phyloP scores from a whole-genome alignment of 2,329 filamentous ascomycete species.

The Fusarium neocosmosporiellum region DNA sequence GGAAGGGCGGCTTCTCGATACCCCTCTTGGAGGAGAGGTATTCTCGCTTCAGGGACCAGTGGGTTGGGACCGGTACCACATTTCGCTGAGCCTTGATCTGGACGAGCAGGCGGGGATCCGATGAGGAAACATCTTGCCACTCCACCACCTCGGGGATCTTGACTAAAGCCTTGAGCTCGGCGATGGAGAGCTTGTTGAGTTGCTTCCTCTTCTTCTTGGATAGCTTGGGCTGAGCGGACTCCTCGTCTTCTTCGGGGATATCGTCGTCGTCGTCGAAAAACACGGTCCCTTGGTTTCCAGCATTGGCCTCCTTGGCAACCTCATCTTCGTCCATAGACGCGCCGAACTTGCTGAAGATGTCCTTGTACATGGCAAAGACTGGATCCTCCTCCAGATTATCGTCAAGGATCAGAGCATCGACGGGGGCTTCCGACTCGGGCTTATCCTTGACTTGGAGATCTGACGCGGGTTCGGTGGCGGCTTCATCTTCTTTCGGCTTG shows the following conservation, averaged over 20 bases:
- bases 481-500: conserved; percentile 43
- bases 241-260: conserved; percentile 86
- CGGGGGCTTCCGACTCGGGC: conserved; percentile 45
- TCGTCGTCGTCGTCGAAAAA: conserved; percentile 87
- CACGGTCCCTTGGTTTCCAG: conserved; percentile 84
- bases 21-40: conserved; percentile 97
- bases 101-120: conserved; percentile 88
- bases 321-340: conserved; percentile 71
- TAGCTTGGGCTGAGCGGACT: conserved; percentile 74
- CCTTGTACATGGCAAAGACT: conserved; percentile 84
- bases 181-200: conserved; percentile 91
- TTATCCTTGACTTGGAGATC: conserved; percentile 58
- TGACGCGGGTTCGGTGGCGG: conserved; percentile 48
- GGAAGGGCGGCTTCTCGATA: conserved; percentile 94
- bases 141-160: conserved; percentile 94
- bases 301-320: conserved; percentile 71
- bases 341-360: conserved; percentile 84
- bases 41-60: conserved; percentile 97
- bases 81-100: conserved; percentile 97
- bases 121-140: conserved; percentile 94
- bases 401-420: conserved; percentile 66
- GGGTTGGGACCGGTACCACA: conserved; percentile 90
- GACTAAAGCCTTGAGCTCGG: conserved; percentile 93
- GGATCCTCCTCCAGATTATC: conserved; percentile 75
- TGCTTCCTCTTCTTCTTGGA: conserved; percentile 97